Base-by-base conservation (phyloP, 371 early-diverging fungal genomes). In the Rhizopus sp. region DNA sequence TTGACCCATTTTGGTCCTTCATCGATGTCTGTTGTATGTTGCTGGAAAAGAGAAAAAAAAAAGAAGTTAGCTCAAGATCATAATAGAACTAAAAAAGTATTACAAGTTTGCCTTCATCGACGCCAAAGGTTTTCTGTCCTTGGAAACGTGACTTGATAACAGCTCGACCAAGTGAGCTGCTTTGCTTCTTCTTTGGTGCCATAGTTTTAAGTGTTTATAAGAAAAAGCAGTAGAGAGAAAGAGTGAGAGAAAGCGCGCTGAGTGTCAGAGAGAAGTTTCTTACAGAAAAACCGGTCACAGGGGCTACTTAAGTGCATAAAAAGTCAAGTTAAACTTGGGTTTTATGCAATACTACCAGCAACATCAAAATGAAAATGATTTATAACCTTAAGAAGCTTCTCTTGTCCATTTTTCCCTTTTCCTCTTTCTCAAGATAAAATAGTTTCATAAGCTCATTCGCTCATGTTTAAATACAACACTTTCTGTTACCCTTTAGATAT, bases 71-170 rank as follows among this genome's bases (percentile, higher is more conserved):
- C 30, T 44, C 16, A 30, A 33, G 15, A 23, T 15, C 5, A 13
- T 53, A 6, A 41, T 16, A 7, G 16, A 16, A 34, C 10, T 35
- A 23, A 23, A 30, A 32, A 44, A 17, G 37, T 9, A 39, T 57
- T 79, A 85, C 88, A 55, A 89, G 78, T 57, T 75, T 82, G 45
- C 84, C 87, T 75, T 84, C 86, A 50, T 81, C 79, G 59, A 88
- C 83, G 30, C 72, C 83, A 55, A 89, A 86, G 55, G 87, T 82
- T 53, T 83, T 80, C 70, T 88, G 81, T 50, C 92, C 88, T 73
- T 93, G 86, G 81, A 97, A 97, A 53, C 98, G 86, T 62, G 88
- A 88, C 60, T 88, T 83, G 59, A 97, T 96, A 51, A 97, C 89
- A n/a, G 95, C 84, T 72, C 89, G 91, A 39, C 98, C 98, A 23